A percentile compares a stretch with the other conserved stretches of the same genome.
phyloP scores from a whole-genome alignment of 2,329 filamentous ascomycete species.

The Arthroderma uncinatum region DNA sequence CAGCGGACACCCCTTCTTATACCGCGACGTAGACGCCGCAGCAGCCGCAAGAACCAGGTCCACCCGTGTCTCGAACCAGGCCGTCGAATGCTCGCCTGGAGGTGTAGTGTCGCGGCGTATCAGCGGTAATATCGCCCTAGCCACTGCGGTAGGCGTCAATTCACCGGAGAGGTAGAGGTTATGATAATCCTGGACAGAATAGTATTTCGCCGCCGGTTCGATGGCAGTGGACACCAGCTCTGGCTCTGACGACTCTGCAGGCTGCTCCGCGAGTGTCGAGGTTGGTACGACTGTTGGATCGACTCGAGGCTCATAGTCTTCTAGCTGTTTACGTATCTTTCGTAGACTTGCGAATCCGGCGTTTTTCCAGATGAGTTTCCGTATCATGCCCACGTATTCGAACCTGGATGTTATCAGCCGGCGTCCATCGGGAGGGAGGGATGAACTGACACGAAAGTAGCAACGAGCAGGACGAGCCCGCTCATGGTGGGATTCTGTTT shows the following conservation, averaged over 20 bases:
- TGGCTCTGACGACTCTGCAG: slow-evolving; percentile 20
- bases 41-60: slow-evolving; percentile 57
- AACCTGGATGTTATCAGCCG: slow-evolving; percentile 30
- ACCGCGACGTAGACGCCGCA: slow-evolving; percentile 59
- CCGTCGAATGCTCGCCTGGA: slow-evolving; percentile 52
- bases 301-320: slow-evolving; percentile 43
- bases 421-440: not conserved
- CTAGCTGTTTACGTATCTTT: slow-evolving; percentile 40
- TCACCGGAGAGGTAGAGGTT: slow-evolving; percentile 57
- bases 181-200: slow-evolving; percentile 65
- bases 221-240: slow-evolving; percentile 21
- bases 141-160: slow-evolving; percentile 61
- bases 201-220: slow-evolving; percentile 38
- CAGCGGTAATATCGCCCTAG: slow-evolving; percentile 57
- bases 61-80: slow-evolving; percentile 56
- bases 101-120: slow-evolving; percentile 49
- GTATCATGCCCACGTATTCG: slow-evolving; percentile 44
- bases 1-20: slow-evolving; percentile 49
- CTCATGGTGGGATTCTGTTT: slow-evolving; percentile 54
- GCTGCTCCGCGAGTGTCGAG: slow-evolving; percentile 10
- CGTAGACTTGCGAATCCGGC: slow-evolving; percentile 53
- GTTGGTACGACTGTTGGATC: slow-evolving; percentile 48
- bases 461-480: slow-evolving; percentile 48
- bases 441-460: slow-evolving; percentile 43
- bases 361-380: slow-evolving; percentile 56